phyloP scores from a whole-genome alignment of 1,284 basidiomycete species.

The Ceratobasidium theobromae region DNA sequence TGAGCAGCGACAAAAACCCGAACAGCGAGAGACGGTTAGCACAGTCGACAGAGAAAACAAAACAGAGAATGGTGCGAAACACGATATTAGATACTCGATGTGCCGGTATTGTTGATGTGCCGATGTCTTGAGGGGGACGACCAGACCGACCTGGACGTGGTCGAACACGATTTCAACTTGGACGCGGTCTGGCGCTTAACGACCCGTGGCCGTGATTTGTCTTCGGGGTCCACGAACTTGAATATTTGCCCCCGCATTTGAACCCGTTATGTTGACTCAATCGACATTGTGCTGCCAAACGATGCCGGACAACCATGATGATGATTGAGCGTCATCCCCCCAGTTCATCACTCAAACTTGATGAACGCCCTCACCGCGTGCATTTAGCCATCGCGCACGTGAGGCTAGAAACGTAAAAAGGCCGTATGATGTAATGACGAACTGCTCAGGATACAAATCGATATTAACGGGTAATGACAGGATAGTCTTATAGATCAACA shows the following conservation, averaged over 20 bases:
- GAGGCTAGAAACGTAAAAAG: background rate
- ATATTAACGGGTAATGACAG: background rate
- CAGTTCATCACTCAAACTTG: no score
- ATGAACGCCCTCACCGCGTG: no score
- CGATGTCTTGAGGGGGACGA: background rate
- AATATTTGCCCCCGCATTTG: background rate
- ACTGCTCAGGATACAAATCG: background rate
- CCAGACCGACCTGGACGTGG: constrained; percentile 3
- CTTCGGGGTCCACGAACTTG: constrained; percentile 2
- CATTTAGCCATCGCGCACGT: background rate
- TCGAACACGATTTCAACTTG: constrained; percentile 24
- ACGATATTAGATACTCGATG: no score
- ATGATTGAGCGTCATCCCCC: no score
- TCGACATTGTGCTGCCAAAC: no score
- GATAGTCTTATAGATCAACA: background rate
- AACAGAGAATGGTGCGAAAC: background rate
- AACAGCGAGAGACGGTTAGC: constrained; percentile 22
- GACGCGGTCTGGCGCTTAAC: constrained; percentile 24
- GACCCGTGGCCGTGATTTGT: constrained; percentile 19
- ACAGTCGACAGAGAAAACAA: constrained; percentile 9
- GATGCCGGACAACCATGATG: no score
- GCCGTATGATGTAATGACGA: no score
- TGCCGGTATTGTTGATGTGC: background rate
- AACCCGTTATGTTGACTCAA: background rate
- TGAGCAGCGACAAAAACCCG: constrained; percentile 7